Base-by-base conservation (phyloP, 805 yeast species). In the Zygoascus bituminiphila region DNA sequence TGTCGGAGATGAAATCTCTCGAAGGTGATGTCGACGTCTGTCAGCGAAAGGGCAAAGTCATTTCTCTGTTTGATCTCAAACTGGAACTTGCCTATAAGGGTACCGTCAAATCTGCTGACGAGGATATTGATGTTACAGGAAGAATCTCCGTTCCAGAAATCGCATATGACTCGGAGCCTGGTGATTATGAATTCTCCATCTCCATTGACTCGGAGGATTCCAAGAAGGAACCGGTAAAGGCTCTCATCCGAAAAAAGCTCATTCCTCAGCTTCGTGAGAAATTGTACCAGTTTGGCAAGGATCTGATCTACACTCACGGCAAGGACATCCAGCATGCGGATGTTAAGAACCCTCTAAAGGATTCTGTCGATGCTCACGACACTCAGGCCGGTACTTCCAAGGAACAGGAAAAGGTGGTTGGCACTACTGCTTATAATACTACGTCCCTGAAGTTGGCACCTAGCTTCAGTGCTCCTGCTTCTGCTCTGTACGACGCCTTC, bases 11-110 rank as follows among this genome's bases (percentile, higher is more conserved):
- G 14, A 75, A 79, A 17, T 68, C 77, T 15, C 74, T 91, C 19
- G 95, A 86, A 59, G 99, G 99, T 47, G 99, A 93, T 59, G 95
- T 89, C 55, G 98, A 89, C 62, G 98, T 93, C 25, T 84, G 88
- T 57, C 98, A 93, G 70, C 80, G 98, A 59, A 93, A 93, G 66
- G 98, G 99, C 14, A 89, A 91, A 65, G 94, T 91, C 22, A 89
- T 93, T 58, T 84, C 95, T 4, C 68, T 93, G 51, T 93, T 88
- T 65, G 98, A 93, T 60, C 70, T 93, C 62, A 76, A 80, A 52
- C 52, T 89, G 44, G 79, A 76, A 1, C 62, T 89, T 50, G 72
- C 71, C n/a, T 77, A 81, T 57, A 64, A 61, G 6, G 88, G 89
- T 5, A 51, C 51, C 31, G 57, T 59, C 22, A 24, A 29, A 23